Base-by-base conservation (phyloP, 2,329 filamentous ascomycete species). In the Ophiostoma triangulosporum region DNA sequence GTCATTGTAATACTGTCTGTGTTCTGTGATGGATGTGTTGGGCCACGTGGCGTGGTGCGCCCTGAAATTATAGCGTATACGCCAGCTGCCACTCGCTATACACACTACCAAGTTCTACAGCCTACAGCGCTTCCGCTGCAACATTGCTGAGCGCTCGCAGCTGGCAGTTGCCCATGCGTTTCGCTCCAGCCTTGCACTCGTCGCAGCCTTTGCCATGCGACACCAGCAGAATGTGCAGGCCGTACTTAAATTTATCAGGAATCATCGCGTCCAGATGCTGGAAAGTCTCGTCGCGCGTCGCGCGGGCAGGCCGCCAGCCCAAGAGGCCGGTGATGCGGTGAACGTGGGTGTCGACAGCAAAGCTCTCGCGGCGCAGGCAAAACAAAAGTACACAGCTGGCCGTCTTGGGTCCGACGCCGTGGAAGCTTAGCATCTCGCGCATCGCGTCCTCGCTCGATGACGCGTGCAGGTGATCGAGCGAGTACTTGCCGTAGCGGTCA, bases 391-490 rank as follows among this genome's bases (percentile, higher is more conserved):
- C 46, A 12, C 46, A 48, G 17, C 46, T 48, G 4, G 46, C 46
- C 46, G 46, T 48, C 46, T 48, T 48, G 46, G 46, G 46, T 11
- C 46, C 46, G 6, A 48, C 27, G 29, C 46, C 46, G 17, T 32
- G 46, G 15, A 48, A 48, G 17, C 27, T 22, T 1, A 48, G 46
- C 27, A 48, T 32, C 46, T 48, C 46, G 46, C 46, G 46, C 46
- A 48, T 48, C 9, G 46, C 46, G 2, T 32, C 26, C 12, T 32
- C 46, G 12, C 46, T 48, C 2, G 17, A 5, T 29, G 29, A 27
- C 27, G 29, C 46, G n/a, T 48, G 46, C 46, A 48, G 17, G 46
- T 48, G 46, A n/a, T 48, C 46, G 17, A 48, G 17, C 29, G 46
- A 48, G 17, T 48, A 48, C 5, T 9, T 17, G 8, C 46, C 46